A percentile compares a stretch with the other conserved stretches of the same genome.
Conservation (phyloP, 1,139 yeast species). For the Magnusiomyces suaveolens region DNA sequence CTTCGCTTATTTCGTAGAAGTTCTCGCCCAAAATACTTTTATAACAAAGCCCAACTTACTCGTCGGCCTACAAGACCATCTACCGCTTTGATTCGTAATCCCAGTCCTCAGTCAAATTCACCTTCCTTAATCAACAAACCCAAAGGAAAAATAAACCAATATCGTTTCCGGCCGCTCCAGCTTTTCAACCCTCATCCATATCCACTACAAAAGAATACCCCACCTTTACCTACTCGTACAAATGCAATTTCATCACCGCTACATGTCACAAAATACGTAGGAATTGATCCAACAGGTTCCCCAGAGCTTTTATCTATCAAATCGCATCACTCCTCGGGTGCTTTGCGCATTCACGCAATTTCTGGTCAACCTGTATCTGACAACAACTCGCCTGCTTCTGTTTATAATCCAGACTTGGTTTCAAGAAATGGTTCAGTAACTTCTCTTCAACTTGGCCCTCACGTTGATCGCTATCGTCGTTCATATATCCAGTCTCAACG, state of each 20-base stretch:
- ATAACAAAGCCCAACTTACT: constrained; percentile 18
- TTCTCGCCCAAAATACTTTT: constrained; percentile 16
- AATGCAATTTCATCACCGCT: constrained; percentile 10
- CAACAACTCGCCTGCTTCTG: neutral
- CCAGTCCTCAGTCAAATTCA: neutral
- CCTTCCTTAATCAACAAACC: neutral
- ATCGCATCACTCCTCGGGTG: constrained; percentile 5
- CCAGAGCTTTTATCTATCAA: constrained; percentile 7
- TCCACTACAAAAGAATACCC: constrained; percentile 3
- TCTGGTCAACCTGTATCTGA: constrained; percentile 5
- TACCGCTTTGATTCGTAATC: constrained; percentile 13
- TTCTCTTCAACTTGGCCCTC: neutral
- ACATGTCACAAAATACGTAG: constrained; percentile 11
- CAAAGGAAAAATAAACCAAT: constrained; percentile 2
- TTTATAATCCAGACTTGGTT: neutral
- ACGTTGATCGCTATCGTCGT: neutral
- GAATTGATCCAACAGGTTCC: constrained; percentile 7
- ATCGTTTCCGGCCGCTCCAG: constrained; percentile 7
- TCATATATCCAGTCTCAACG: neutral
- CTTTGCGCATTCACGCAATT: constrained; percentile 1
- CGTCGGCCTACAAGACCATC: constrained; percentile 12
- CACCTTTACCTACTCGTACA: neutral
- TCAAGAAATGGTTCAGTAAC: neutral
- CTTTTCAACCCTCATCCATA: constrained; percentile 7
- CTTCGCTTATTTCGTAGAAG: constrained; percentile 20